phyloP scores from a whole-genome alignment of 2,329 filamentous ascomycete genomes.

The Neurospora crassa region DNA sequence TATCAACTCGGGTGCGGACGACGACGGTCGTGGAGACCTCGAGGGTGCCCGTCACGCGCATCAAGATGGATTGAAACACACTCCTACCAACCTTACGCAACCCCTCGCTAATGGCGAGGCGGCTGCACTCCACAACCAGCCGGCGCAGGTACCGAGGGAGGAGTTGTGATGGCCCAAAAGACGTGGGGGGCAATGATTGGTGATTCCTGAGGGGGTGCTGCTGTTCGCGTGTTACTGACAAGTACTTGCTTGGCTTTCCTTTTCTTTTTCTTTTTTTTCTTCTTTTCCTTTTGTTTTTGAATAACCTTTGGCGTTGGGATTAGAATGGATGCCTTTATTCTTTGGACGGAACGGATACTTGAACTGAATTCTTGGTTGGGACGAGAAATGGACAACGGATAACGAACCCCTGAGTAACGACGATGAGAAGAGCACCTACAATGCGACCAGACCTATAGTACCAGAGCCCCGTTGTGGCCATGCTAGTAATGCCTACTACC shows the following conservation, averaged over 20 bases:
- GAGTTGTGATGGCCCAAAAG: neutral
- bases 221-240: neutral
- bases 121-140: neutral
- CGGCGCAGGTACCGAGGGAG: neutral
- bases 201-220: neutral
- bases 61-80: neutral
- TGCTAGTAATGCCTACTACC: neutral
- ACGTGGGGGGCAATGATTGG: neutral
- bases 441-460: neutral
- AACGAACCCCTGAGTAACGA: neutral
- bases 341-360: neutral
- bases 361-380: neutral
- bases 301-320: neutral
- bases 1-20: conserved; percentile 16
- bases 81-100: neutral
- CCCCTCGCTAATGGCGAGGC: neutral
- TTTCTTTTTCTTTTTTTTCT: neutral
- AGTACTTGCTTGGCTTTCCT: neutral
- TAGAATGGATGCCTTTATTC: neutral
- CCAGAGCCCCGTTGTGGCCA: neutral
- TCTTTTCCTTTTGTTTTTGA: neutral
- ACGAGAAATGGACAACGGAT: neutral
- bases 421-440: neutral
- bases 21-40: neutral
- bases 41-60: neutral